Conservation (phyloP, 805 yeast species). For the Monosporozyma aerobia region DNA sequence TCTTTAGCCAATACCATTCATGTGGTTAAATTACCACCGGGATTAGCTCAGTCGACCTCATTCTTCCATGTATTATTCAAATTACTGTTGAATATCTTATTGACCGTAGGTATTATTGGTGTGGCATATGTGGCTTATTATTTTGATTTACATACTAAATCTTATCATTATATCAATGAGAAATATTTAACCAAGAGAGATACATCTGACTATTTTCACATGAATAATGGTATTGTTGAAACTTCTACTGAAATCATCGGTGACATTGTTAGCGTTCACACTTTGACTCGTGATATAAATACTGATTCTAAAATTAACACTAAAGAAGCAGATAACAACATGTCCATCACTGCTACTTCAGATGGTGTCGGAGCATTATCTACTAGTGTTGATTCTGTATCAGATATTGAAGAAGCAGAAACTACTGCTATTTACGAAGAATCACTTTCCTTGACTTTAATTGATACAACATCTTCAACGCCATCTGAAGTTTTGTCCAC, state of each 20-base stretch:
- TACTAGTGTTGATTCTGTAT: neutral
- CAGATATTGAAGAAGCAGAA: neutral
- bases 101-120: constrained; percentile 19
- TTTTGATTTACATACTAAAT: constrained; percentile 18
- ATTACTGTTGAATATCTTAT: constrained; percentile 18
- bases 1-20: constrained; percentile 71
- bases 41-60: constrained; percentile 32
- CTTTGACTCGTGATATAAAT: constrained; percentile 8
- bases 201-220: constrained; percentile 11
- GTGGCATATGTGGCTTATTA: constrained; percentile 19
- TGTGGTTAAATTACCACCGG: constrained; percentile 50
- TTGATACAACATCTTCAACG: neutral
- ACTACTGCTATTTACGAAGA: neutral
- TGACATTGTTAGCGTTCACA: constrained; percentile 11
- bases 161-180: constrained; percentile 10
- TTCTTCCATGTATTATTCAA: constrained; percentile 15
- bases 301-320: neutral
- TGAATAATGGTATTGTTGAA: constrained; percentile 11
- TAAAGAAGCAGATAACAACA: neutral
- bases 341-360: neutral
- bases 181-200: constrained; percentile 14
- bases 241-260: constrained; percentile 13
- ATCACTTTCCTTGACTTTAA: neutral
- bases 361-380: neutral
- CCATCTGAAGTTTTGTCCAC: neutral